A percentile compares a stretch with the other conserved stretches of the same genome.
Evolutionary conservation across 108 stramenopile species (phyloP).

Genomic region (Stephanodiscus triporus): DNA sequence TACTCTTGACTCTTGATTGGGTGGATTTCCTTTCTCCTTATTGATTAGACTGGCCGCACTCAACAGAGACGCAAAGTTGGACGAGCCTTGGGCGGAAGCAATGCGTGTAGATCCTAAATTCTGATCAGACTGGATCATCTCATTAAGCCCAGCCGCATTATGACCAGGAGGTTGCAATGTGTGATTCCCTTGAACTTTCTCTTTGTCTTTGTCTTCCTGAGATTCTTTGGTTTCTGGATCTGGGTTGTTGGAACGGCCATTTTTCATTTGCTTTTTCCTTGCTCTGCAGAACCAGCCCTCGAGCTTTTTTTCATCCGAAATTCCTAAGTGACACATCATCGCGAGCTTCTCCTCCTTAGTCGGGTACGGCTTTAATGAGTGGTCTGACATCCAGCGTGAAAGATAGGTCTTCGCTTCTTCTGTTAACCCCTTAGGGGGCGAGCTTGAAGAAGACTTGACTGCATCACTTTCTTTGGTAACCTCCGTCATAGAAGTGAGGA

Average conservation of each 20-base stretch:
- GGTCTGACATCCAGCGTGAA: slow-evolving; percentile 34
- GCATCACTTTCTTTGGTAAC: background rate
- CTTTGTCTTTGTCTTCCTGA: background rate
- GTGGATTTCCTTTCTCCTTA: background rate
- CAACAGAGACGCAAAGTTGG: slow-evolving; percentile 21
- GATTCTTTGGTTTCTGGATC: background rate
- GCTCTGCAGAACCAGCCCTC: slow-evolving; percentile 39
- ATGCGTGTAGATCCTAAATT: background rate
- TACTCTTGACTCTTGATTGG: background rate
- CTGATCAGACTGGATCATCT: background rate
- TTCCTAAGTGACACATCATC: slow-evolving; percentile 37
- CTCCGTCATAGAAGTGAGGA: background rate
- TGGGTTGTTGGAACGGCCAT: slow-evolving; percentile 1
- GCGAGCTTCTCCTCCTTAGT: slow-evolving; percentile 37
- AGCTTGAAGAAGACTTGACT: background rate
- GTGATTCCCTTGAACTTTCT: slow-evolving; percentile 1
- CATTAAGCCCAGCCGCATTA: background rate
- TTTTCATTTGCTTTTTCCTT: slow-evolving; percentile 22
- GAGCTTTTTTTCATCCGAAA: slow-evolving; percentile 25
- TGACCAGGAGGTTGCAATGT: background rate
- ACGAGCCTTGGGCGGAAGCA: background rate
- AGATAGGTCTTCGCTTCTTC: slow-evolving; percentile 40
- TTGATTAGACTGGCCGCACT: slow-evolving; percentile 13
- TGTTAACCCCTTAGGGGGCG: slow-evolving; percentile 22
- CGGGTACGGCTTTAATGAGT: slow-evolving; percentile 41